These are phyloP conservation scores for Chytriomyces hyalinus DNA, from an alignment of 192 early-diverging fungal genomes.

Conservation along the genomic window DNA sequence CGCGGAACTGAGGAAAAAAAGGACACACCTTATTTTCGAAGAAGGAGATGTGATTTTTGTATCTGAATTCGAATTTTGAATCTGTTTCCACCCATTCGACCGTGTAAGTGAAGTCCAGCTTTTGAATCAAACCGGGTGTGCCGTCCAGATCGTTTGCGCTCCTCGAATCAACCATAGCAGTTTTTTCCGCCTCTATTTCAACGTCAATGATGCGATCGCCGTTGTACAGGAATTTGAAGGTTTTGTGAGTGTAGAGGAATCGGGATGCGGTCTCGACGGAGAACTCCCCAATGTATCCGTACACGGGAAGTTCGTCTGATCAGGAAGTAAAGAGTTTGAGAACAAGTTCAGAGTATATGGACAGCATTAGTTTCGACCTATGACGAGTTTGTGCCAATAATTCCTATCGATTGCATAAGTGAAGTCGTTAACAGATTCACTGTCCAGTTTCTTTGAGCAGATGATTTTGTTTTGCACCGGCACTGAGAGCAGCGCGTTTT, in stretches of 20 bases:
- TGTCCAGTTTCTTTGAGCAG: constrained; percentile 53
- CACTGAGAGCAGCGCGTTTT: neutral
- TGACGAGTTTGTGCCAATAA: constrained; percentile 69
- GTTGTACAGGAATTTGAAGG: constrained; percentile 68
- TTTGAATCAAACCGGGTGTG: constrained; percentile 11
- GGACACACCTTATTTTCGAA: constrained; percentile 80
- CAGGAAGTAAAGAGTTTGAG: neutral
- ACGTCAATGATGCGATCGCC: constrained; percentile 51
- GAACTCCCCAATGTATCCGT: constrained; percentile 52
- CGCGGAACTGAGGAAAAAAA: neutral
- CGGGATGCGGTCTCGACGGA: constrained; percentile 10
- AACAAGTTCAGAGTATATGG: neutral
- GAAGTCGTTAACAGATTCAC: constrained; percentile 60
- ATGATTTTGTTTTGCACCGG: constrained; percentile 45
- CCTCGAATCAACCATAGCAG: neutral
- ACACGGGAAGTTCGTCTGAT: constrained; percentile 64
- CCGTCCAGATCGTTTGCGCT: constrained; percentile 3
- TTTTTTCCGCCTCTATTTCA: constrained; percentile 28
- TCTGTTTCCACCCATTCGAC: constrained; percentile 64
- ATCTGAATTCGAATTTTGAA: constrained; percentile 74
- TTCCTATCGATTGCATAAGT: constrained; percentile 66
- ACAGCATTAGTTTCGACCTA: constrained; percentile 27
- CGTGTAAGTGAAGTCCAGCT: constrained; percentile 75
- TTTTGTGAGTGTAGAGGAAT: constrained; percentile 66
- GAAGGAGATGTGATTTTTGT: constrained; percentile 82